Evolutionary conservation across 495 filamentous ascomycete species (phyloP).

Genomic region (Corynascus novoguineensis): DNA sequence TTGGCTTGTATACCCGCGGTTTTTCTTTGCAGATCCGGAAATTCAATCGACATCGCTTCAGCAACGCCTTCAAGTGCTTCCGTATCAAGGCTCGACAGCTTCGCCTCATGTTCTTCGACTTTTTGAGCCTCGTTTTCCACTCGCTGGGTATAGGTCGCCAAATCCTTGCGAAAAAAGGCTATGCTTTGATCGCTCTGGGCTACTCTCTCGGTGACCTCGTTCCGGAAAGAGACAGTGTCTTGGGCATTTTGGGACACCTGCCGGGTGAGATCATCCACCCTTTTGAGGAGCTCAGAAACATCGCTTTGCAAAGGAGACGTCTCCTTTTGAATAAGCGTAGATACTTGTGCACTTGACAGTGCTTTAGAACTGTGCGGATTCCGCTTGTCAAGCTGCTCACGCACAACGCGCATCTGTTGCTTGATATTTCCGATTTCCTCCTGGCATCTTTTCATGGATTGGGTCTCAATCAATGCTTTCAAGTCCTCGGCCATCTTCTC

Average conservation of each 20-base stretch:
- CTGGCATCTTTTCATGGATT: neutral
- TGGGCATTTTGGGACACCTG: neutral
- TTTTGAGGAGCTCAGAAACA: neutral
- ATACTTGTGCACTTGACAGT: neutral
- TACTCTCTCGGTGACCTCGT: too few species aligned
- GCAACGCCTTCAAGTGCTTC: conserved; percentile 6
- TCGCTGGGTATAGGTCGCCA: neutral
- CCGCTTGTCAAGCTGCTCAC: conserved; percentile 5
- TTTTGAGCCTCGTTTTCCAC: conserved; percentile 5
- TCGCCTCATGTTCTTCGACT: conserved; percentile 10
- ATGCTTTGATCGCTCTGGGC: neutral
- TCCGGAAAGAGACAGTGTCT: neutral
- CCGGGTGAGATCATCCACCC: conserved; percentile 1
- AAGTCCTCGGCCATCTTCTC: conserved; percentile 1
- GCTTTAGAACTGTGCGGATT: neutral
- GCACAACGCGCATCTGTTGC: neutral
- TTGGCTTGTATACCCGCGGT: conserved; percentile 5
- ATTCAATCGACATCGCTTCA: conserved; percentile 9
- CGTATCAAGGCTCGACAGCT: conserved; percentile 11
- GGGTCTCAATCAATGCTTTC: neutral
- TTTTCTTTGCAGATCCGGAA: conserved; percentile 7
- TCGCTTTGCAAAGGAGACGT: neutral
- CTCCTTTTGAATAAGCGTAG: neutral
- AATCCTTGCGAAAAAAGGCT: neutral
- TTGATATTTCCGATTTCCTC: conserved; percentile 5